Evolutionary conservation across 192 early-diverging fungal species (phyloP), one percentile per base, ranked within the genome.

Genomic region (Coemansia sp.): DNA sequence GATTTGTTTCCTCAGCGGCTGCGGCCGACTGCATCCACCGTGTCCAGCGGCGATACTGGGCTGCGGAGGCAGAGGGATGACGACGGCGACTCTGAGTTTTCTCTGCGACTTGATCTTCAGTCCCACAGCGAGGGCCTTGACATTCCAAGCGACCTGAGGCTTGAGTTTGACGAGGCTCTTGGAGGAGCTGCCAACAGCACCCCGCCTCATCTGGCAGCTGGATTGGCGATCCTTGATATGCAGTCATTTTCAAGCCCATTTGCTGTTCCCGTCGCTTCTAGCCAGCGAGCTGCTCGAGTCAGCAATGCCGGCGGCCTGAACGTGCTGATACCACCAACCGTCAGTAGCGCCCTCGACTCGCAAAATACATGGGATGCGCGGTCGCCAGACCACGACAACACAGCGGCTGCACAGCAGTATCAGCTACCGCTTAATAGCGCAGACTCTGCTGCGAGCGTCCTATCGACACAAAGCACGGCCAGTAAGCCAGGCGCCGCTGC

Each of bases 121-220:
- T 29, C 68, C 3, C 61, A 65, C 41, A 60, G 59, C 36, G 70
- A 80, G 29, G 36, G 65, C 11, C 59, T 80, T 32, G 68, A 68
- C 35, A 76, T 81, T 35, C 78, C 78, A 6, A 63, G 66, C 53
- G 78, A 81, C 54, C 59, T 81, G 56, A 75, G 72, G 66, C 73
- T 81, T 7, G 78, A 81, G 64, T 81, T 81, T 46, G 78, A 81
- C 58, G 63, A 64, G 14, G 78, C 78, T 0, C 63, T 81, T 7
- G 67, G 61, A 36, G 66, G 69, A 12, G n/a, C 43, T 7, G 78
- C 69, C 22, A 62, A 54, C 54, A 60, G 47, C n/a, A 72, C 73
- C 6, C 73, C 78, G 37, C 78, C 78, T 6, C 59, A 17, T 1
- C 70, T 71, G 12, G 56, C 69, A 17, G 69, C 49, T 27, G 69